A percentile compares a stretch with the other conserved stretches of the same genome.
phyloP scores from a whole-genome alignment of 1,284 basidiomycete genomes.

The Vanrija humicola region DNA sequence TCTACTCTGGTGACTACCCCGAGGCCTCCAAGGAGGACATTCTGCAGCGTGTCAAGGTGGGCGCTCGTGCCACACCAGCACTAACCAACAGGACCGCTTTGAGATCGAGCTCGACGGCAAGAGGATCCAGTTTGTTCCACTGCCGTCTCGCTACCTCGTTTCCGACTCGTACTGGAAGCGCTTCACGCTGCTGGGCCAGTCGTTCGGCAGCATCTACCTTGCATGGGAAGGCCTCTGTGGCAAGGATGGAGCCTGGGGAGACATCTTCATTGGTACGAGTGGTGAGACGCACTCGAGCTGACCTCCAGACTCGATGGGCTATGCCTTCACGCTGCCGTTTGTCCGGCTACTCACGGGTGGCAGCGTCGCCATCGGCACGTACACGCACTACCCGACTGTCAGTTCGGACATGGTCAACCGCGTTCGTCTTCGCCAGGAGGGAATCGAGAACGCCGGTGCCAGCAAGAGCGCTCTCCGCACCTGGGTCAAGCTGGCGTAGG shows the following conservation, averaged over 20 bases:
- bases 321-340: conserved; percentile 85
- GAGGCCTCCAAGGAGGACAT: conserved; percentile 77
- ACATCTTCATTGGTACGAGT: conserved; percentile 78
- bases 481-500: conserved; percentile 68
- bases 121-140: conserved; percentile 71
- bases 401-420: conserved; percentile 88
- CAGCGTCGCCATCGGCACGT: conserved; percentile 73
- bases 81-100: conserved; percentile 64
- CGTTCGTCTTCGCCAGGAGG: conserved; percentile 59
- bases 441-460: conserved; percentile 68
- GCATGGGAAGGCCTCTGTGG: conserved; percentile 62
- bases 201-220: conserved; percentile 76
- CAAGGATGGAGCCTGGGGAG: conserved; percentile 50
- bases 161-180: conserved; percentile 79
- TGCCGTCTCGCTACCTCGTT: conserved; percentile 66
- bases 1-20: conserved; percentile 82
- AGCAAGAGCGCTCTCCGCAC: conserved; percentile 62
- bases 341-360: conserved; percentile 59
- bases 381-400: conserved; percentile 96
- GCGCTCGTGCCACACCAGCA: conserved; percentile 18
- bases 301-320: conserved; percentile 88
- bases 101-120: conserved; percentile 66
- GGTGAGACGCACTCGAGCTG: neutral
- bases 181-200: conserved; percentile 90
- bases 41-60: conserved; percentile 72